Conservation (phyloP, 2,329 filamentous ascomycete genomes). For the Alternaria infectoria region DNA sequence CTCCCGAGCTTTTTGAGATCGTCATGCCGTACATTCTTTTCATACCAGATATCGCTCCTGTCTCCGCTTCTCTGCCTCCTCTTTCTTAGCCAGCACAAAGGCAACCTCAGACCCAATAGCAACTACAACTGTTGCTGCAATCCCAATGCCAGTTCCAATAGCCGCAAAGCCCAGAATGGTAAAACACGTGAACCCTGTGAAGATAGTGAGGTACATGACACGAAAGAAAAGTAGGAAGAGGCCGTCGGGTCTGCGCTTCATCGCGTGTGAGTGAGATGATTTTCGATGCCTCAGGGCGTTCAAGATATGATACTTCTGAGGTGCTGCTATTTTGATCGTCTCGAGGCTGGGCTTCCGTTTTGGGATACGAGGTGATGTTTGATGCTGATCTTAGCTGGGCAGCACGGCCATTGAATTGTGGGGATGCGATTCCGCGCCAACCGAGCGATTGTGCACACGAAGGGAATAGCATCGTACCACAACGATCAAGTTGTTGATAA, state of each 20-base stretch:
- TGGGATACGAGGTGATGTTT: conserved; percentile 7
- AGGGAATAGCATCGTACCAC: background rate
- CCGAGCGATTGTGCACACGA: background rate
- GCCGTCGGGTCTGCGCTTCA: conserved; percentile 9
- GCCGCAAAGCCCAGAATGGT: conserved; percentile 18
- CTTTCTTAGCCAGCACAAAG: conserved; percentile 9
- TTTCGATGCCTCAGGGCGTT: background rate
- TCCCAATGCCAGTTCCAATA: conserved; percentile 13
- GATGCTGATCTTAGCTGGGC: conserved; percentile 4
- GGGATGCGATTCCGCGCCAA: conserved; percentile 1
- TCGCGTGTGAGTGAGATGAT: background rate
- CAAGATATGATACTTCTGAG: background rate
- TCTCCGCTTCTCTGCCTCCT: conserved; percentile 5
- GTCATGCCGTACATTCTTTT: background rate
- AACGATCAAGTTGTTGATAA: background rate
- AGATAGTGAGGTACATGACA: conserved; percentile 18
- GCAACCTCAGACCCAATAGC: conserved; percentile 18
- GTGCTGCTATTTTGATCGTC: background rate
- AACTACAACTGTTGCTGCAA: conserved; percentile 16
- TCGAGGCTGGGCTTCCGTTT: background rate
- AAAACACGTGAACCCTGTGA: conserved; percentile 19
- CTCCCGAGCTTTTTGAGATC: background rate
- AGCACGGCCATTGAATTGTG: conserved; percentile 7
- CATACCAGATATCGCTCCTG: conserved; percentile 13
- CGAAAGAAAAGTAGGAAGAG: conserved; percentile 23